Base-by-base conservation (phyloP, 495 filamentous ascomycete species). In the Podospora pseudopauciseta region DNA sequence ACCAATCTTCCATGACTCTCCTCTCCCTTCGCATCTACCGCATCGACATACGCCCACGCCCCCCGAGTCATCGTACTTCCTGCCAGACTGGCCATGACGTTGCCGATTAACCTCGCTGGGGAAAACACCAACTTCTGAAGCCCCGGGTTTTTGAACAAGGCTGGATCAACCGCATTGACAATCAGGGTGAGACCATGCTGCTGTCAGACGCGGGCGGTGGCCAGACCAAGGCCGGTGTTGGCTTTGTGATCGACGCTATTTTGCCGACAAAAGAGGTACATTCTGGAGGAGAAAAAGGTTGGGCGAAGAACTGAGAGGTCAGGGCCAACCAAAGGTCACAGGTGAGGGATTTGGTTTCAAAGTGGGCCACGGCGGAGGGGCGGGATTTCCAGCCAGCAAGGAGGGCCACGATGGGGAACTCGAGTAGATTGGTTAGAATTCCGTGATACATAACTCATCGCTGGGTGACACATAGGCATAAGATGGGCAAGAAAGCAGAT, bases 201-300 rank as follows among this genome's bases (percentile, higher is more conserved):
- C 4, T 59, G 20, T 3, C 59, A 19, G 18, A 57, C 53, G 28
- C 64, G 64, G 28, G 54, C 26, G 1, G 64, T 39, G 6, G 56
- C 64, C 3, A 65, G 64, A 2, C 64, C 64, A 19, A 65, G 64
- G 20, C 64, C 64, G 0, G 64, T 65, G 64, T 65, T 65, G n/a
- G 27, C 23, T 2, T 55, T 55, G 64, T 59, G 18, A 65, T 55
- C 55, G 23, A 58, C 2, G 55, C 55, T 26, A 19, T 58, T 26
- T 58, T 58, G 9, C 55, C 55, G n/a, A 26, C 55, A 18, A 58
- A 58, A 5, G n/a, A 19, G 11, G 55, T 58, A 20, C n/a, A 4
- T 9, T 19, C n/a, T 5, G 23, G 55, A 26, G 55, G 55, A 7
- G 55, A 4, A 18, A 58, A 6, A 58, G 55, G 55, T 20, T 58